These are phyloP conservation scores for Aspergillus aculeatinus DNA, from an alignment of 2,329 filamentous ascomycete species.

Conservation along the genomic window DNA sequence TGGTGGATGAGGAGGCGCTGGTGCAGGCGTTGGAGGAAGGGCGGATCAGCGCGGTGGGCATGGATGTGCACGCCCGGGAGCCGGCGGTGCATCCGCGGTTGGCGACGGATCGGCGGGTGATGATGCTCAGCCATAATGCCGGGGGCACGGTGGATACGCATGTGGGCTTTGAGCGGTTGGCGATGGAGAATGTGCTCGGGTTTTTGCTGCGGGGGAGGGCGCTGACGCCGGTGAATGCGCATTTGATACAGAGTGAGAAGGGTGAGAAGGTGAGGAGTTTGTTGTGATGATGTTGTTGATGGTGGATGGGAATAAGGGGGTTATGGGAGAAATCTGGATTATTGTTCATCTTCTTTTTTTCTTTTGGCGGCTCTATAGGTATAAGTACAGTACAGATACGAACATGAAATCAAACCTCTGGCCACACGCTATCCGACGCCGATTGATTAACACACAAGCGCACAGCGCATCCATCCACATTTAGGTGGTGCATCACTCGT, in stretches of 20 bases:
- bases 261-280: constrained; percentile 8
- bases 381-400: not conserved
- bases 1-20: constrained; percentile 52
- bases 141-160: constrained; percentile 52
- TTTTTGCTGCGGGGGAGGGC: constrained; percentile 32
- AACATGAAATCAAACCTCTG: no score
- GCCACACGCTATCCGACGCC: no score
- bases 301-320: no score
- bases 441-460: no score
- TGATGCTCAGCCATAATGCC: constrained; percentile 50
- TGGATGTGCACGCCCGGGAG: constrained; percentile 58
- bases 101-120: constrained; percentile 43
- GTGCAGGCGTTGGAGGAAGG: constrained; percentile 49
- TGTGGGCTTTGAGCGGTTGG: constrained; percentile 48
- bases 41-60: constrained; percentile 48
- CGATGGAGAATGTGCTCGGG: constrained; percentile 49
- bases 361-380: not conserved
- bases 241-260: constrained; percentile 44
- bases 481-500: constrained; percentile 59
- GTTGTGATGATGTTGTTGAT: constrained; percentile 5
- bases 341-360: not conserved
- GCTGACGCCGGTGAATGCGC: constrained; percentile 60
- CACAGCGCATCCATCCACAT: not conserved
- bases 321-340: no score
- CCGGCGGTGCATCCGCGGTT: constrained; percentile 50